Evolutionary conservation across 306 rosid species (phyloP), one percentile per base, ranked within the genome.

Genomic region (Cucurbita argyrosperma): DNA sequence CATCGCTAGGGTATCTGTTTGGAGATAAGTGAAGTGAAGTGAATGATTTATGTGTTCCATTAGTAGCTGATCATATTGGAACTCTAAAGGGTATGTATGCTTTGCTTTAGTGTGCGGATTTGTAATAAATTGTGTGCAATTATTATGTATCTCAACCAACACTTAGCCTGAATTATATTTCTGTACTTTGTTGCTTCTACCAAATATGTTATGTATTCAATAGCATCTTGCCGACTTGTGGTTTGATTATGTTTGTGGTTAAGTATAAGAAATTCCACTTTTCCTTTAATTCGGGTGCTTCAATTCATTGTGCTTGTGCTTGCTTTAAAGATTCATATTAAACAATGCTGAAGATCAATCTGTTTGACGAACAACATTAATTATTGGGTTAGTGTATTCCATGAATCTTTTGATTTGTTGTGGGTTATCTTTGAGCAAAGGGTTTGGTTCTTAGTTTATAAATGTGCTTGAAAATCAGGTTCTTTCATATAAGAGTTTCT

Each of bases 1-100:
- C 96, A n/a, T 90, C 96, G 15, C 90, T 90, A 49, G 94, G 96
- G 13, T 88, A 90, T 85, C 84, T 90, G 90, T 90, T 90, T 80
- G 96, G 96, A 81, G 91, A 88, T 80, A 88, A 88, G 88, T 86
- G 84, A 85, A 67, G 35, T 64, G 84, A 85, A 67, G 35, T 64
- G 13, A 43, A 18, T 7, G n/a, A 1, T 4, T 72, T 72, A 14
- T 72, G 46, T 54, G 38, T 54, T 30, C 35, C 35, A 30, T 64
- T 9, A 11, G 35, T 39, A 16, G 30, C 49, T 38, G 12, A 62
- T 13, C 38, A 35, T 60, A 63, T 38, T 16, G 23, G 35, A 42
- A 65, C 43, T 18, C 5, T 10, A 42, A 67, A 23, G 51, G 39
- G 10, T 67, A 50, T 43, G 35, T 30, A 30, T 30, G 35, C 35